These are phyloP conservation scores for Colletotrichum ledebouriae DNA, from an alignment of 2,329 filamentous ascomycete species.

Conservation along the genomic window DNA sequence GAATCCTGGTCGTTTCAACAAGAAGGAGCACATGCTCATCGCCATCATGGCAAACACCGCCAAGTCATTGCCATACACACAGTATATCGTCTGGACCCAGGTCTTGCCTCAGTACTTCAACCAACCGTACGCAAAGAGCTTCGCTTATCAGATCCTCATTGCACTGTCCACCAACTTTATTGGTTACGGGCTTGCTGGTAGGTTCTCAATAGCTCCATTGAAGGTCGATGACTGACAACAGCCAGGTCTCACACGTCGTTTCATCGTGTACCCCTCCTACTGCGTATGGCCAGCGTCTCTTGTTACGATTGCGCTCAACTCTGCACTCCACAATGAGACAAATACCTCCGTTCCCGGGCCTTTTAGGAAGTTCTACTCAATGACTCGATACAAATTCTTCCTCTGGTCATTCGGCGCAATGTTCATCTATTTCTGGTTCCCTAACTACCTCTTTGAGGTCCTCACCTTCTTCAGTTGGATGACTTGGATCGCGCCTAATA, in stretches of 20 bases:
- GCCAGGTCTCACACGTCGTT: slow-evolving; percentile 55
- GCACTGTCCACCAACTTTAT: slow-evolving; percentile 66
- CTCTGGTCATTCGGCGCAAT: slow-evolving; percentile 58
- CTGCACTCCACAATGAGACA: slow-evolving; percentile 60
- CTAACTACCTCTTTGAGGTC: slow-evolving; percentile 63
- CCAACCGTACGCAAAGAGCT: slow-evolving; percentile 61
- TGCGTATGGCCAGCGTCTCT: slow-evolving; percentile 68
- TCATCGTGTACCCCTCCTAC: slow-evolving; percentile 65
- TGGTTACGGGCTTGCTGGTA: slow-evolving; percentile 67
- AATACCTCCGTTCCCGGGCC: slow-evolving; percentile 58
- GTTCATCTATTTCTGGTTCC: slow-evolving; percentile 69
- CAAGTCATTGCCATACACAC: slow-evolving; percentile 61
- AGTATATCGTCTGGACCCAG: slow-evolving; percentile 65
- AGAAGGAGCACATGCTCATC: slow-evolving; percentile 72
- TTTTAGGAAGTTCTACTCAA: slow-evolving; percentile 55
- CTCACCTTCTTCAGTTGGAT: slow-evolving; percentile 66
- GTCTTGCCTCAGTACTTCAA: slow-evolving; percentile 63
- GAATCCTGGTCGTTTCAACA: slow-evolving; percentile 69
- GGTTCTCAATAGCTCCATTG: neutral
- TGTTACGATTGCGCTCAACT: slow-evolving; percentile 63
- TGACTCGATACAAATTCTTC: slow-evolving; percentile 64
- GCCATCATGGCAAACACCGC: slow-evolving; percentile 71
- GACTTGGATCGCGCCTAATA: slow-evolving; percentile 64
- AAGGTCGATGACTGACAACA: neutral
- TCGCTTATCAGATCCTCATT: slow-evolving; percentile 65